Base-by-base conservation (phyloP, 179 eudicot species). In the Vitellaria paradoxa region DNA sequence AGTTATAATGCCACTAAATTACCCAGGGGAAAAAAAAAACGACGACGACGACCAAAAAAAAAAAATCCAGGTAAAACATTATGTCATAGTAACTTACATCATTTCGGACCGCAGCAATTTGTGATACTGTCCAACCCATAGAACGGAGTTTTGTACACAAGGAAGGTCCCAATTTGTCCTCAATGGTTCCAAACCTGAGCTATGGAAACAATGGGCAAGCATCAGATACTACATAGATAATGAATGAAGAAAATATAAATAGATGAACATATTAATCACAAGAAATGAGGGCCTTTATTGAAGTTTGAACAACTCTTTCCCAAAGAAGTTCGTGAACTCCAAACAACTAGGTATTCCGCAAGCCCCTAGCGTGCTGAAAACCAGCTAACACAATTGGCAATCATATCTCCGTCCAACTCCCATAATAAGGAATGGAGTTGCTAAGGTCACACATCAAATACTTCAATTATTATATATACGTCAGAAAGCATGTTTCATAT, bases 151-250 rank as follows among this genome's bases (percentile, higher is more conserved):
- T 96, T 77, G 76, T 84, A 81, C 98, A 86, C 82, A 96, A 81
- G 42, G 88, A 65, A 56, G 89, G 90, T 78, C 94, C 97, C 75
- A 96, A 70, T 63, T 78, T 76, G 81, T 96, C 96, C 88, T 89
- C 93, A 76, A 87, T 88, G 72, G 84, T 86, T 79, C 99, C 96
- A 86, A 81, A 91, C 86, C 99, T 96, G 97, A 89, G 87, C 96
- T 91, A 93, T 84, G 91, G 87, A 86, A 81, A 80, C 78, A 82
- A 77, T 56, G 72, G 62, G 79, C 76, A 77, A 57, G 62, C 70
- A 78, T 82, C 79, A 82, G 79, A 82, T 70, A 76, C 59, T n/a
- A 30, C 65, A 65, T 30, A 4, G 50, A 79, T 3, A 66, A 67
- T 9, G 21, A 53, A 18, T 24, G 73, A 61, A 10, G 53, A 21